Percentiles rank a stretch among this genome's conserved stretches.
phyloP scores from a whole-genome alignment of 495 filamentous ascomycete species.

The Penicillium antarcticum region DNA sequence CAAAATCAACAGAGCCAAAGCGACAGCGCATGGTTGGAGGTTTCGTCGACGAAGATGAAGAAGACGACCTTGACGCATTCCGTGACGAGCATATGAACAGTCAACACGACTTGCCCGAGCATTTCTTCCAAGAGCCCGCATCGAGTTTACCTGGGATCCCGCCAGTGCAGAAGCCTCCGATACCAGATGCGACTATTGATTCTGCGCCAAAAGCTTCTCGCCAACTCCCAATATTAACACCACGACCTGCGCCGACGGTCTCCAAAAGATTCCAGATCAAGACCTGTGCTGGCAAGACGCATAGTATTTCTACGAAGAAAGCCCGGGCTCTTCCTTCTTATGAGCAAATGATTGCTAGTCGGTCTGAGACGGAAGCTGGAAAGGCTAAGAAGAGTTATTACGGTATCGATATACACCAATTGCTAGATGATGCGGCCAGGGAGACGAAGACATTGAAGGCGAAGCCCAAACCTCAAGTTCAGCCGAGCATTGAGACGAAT shows the following conservation, averaged over 20 bases:
- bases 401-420: constrained; percentile 81
- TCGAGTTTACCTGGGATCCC: background rate
- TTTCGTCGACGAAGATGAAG: constrained; percentile 48
- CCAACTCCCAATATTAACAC: constrained; percentile 7
- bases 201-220: constrained; percentile 2
- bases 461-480: constrained; percentile 16
- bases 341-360: constrained; percentile 63
- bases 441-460: constrained; percentile 33
- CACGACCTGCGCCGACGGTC: constrained; percentile 10
- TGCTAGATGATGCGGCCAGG: constrained; percentile 68
- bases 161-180: constrained; percentile 2
- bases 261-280: constrained; percentile 45
- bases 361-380: constrained; percentile 64
- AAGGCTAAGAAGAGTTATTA: constrained; percentile 82
- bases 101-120: constrained; percentile 34
- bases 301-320: constrained; percentile 53
- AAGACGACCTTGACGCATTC: constrained; percentile 31
- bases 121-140: constrained; percentile 16
- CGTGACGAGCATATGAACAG: constrained; percentile 36
- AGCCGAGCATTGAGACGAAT: constrained; percentile 35
- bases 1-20: constrained; percentile 36
- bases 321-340: constrained; percentile 52
- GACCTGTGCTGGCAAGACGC: constrained; percentile 63
- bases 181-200: background rate
- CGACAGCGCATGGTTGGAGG: constrained; percentile 42